Base-by-base conservation (phyloP, 129 eudicot species). In the Sambucus nigra region DNA sequence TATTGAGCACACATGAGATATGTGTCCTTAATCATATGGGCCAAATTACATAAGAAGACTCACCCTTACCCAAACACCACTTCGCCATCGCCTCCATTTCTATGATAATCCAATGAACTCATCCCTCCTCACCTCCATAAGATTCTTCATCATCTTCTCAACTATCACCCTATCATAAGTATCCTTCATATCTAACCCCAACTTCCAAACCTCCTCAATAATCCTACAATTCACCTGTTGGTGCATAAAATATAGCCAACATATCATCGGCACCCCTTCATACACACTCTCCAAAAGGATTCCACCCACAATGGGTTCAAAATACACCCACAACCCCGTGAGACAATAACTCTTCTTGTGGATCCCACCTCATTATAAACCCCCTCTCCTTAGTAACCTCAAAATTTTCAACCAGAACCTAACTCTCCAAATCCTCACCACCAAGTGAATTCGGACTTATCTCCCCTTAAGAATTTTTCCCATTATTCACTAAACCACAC, bases 291-390 rank as follows among this genome's bases (percentile, higher is more conserved):
- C 81, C 25, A 75, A 15, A 0, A 21, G 81, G 69, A 59, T 76
- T 76, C 82, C 82, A 76, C 42, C 82, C 82, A 40, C 66, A 60
- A 13, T 76, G 82, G 17, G 82, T 76, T 60, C 60, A 46, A 38
- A 76, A 76, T 11, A 64, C 82, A 0, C 77, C 77, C 1, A 76
- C 60, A 0, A 74, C 63, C 0, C 14, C 29, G 22, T 76, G 82
- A 23, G 66, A 63, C 70, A 76, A 29, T 6, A 76, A 77, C 55
- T 65, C 70, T 12, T 76, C 81, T 21, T 75, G 81, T 10, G 76
- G 81, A 0, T 66, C 73, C 81, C 81, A 75, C 7, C 53, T 55
- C 21, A 76, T 77, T 0, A 70, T 61, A 31, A 16, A 61, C 10
- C 81, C 81, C 35, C 74, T 66, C 44, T 66, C 67, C 47, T 49